These are phyloP conservation scores for Aspergillus thermomutatus DNA, from an alignment of 2,329 filamentous ascomycete genomes.

Conservation along the genomic window DNA sequence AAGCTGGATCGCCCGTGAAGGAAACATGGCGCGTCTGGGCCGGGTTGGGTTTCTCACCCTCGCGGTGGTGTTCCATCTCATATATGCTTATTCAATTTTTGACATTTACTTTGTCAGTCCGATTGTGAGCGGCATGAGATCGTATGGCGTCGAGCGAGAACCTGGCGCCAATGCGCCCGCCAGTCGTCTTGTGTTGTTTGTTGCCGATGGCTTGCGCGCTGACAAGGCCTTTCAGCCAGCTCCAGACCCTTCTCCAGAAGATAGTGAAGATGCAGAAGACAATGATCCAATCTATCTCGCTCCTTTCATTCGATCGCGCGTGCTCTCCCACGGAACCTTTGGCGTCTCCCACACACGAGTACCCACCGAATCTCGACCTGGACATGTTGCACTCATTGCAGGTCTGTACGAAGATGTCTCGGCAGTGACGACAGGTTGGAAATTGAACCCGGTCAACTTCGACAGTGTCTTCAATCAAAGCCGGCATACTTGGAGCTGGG, in stretches of 20 bases:
- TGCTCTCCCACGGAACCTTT: constrained; percentile 88
- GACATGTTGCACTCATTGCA: constrained; percentile 94
- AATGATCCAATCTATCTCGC: constrained; percentile 70
- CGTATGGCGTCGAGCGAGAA: constrained; percentile 67
- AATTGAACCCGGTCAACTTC: constrained; percentile 96
- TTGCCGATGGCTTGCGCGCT: constrained; percentile 94
- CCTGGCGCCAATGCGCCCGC: constrained; percentile 67
- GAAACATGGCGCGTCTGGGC: constrained; percentile 51
- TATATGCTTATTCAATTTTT: constrained; percentile 95
- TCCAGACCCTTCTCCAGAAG: constrained; percentile 71
- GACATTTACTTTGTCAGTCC: constrained; percentile 98
- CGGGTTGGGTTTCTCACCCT: constrained; percentile 83
- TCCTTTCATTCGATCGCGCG: constrained; percentile 84
- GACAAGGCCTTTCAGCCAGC: constrained; percentile 97
- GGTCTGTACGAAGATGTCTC: constrained; percentile 98
- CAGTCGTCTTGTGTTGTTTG: constrained; percentile 85
- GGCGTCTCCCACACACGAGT: constrained; percentile 96
- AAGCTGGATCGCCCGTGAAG: constrained; percentile 5
- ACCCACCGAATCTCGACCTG: constrained; percentile 91
- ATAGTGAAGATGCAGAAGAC: constrained; percentile 20
- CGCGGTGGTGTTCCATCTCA: constrained; percentile 86
- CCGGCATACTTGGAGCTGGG: constrained; percentile 98
- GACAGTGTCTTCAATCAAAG: constrained; percentile 98
- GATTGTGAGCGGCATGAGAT: constrained; percentile 90
- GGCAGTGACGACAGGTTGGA: constrained; percentile 95